These are phyloP conservation scores for Cryomyces antarcticus DNA, from an alignment of 495 filamentous ascomycete species.

Conservation along the genomic window DNA sequence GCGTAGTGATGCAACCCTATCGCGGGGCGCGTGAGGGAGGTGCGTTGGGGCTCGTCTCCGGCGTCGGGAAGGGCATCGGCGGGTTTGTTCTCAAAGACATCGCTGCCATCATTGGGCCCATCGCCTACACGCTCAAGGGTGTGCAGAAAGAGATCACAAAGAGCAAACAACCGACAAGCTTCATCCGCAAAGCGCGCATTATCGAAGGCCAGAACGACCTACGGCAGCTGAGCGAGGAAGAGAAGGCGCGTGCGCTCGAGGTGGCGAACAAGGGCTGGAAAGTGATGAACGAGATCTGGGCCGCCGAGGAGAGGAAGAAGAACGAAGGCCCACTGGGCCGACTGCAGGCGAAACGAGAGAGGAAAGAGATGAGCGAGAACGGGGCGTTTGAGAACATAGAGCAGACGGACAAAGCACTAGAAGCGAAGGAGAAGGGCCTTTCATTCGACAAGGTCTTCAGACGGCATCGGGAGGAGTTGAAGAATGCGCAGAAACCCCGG, in stretches of 20 bases:
- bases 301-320: neutral
- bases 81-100: slow-evolving; percentile 55
- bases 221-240: neutral
- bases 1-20: slow-evolving; percentile 43
- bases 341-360: neutral
- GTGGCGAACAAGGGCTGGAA: neutral
- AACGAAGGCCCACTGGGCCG: neutral
- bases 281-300: neutral
- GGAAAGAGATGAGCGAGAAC: slow-evolving; percentile 1
- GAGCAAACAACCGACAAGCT: slow-evolving; percentile 8
- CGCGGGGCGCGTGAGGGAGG: slow-evolving; percentile 40
- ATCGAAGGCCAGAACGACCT: slow-evolving; percentile 11
- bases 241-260: neutral
- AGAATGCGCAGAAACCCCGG: slow-evolving; percentile 4
- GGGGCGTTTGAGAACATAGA: slow-evolving; percentile 5
- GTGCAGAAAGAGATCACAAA: slow-evolving; percentile 22
- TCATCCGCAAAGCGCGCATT: slow-evolving; percentile 10
- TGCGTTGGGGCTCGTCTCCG: slow-evolving; percentile 37
- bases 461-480: slow-evolving; percentile 2
- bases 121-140: slow-evolving; percentile 48
- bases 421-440: neutral
- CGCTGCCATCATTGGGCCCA: slow-evolving; percentile 38
- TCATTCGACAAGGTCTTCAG: slow-evolving; percentile 1
- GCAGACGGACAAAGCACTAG: slow-evolving; percentile 1
- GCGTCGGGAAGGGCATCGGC: slow-evolving; percentile 54